Base-by-base conservation (phyloP, 2,329 filamentous ascomycete genomes). In the Metarhizium anisopliae region DNA sequence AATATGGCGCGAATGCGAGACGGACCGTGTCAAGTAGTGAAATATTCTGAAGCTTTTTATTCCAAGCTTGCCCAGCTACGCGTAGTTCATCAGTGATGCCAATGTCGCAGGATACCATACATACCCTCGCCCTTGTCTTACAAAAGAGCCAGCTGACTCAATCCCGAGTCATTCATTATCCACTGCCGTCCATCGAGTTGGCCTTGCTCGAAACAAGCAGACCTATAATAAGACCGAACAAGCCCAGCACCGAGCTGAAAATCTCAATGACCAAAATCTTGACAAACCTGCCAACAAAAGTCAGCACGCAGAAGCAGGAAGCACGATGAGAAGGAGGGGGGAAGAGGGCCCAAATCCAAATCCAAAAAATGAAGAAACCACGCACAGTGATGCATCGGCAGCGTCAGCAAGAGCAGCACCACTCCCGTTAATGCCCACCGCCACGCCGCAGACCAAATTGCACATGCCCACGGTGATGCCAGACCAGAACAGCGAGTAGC, bases 181-280 rank as follows among this genome's bases (percentile, higher is more conserved):
- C 50, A 25, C n/a, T 42, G 18, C 35, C 14, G 16, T 38, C 50
- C 50, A 51, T 51, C 14, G 32, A 40, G 25, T 77, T 70, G 30
- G 93, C 91, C 74, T 93, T 95, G 69, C 86, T 82, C 57, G 90
- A 89, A 55, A 97, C 82, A 61, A 99, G 80, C 56, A 99, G 81
- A 49, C 94, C 94, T 63, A 99, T 86, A 68, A 99, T 99, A 60
- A 99, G 81, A 58, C 94, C 94, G 67, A 99, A 99, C 3, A 99
- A 84, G 60, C 94, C 94, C 11, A 99, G 81, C 51, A 99, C 92
- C 43, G 93, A 96, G 70, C 92, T 96, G 79, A 99, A 99, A 70
- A 99, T 99, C 74, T 99, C 94, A 67, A 99, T 94, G 63, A 99
- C 93, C 54, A 99, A 84, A 63, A 99, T 96, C 78, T 96, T 96